A percentile compares a stretch with the other conserved stretches of the same genome.
Conservation (phyloP, 331 rosid species). For the Quercus lobata region DNA sequence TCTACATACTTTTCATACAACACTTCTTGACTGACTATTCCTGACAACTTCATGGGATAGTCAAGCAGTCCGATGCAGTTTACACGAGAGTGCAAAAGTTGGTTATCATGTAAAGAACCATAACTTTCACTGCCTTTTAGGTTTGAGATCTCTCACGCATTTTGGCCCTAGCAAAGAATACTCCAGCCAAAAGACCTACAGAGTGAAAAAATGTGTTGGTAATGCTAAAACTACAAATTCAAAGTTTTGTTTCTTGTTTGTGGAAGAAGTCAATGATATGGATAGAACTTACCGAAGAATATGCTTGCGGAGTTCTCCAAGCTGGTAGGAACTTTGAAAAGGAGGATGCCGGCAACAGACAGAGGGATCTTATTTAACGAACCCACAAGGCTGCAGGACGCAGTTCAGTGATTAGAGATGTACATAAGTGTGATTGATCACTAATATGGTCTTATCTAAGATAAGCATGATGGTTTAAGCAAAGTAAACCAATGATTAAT, state of each 20-base stretch:
- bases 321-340: conserved; percentile 91
- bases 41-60: neutral
- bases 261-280: neutral
- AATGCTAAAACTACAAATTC: conserved; percentile 1
- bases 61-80: conserved; percentile 1
- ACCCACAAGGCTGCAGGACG: conserved; percentile 84
- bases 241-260: conserved; percentile 1
- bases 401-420: conserved; percentile 26
- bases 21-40: neutral
- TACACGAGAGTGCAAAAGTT: neutral
- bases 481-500: neutral
- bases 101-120: neutral
- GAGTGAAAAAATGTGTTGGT: conserved; percentile 7
- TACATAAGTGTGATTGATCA: neutral
- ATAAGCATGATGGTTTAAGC: neutral
- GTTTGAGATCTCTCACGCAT: conserved; percentile 71
- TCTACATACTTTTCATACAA: neutral
- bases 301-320: conserved; percentile 89
- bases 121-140: conserved; percentile 14
- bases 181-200: conserved; percentile 96
- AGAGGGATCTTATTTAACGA: conserved; percentile 98
- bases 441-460: neutral
- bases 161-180: conserved; percentile 90
- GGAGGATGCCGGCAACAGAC: conserved; percentile 84
- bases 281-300: conserved; percentile 68